Base-by-base conservation (phyloP, 2,329 filamentous ascomycete genomes). In the Penicillium sp. region DNA sequence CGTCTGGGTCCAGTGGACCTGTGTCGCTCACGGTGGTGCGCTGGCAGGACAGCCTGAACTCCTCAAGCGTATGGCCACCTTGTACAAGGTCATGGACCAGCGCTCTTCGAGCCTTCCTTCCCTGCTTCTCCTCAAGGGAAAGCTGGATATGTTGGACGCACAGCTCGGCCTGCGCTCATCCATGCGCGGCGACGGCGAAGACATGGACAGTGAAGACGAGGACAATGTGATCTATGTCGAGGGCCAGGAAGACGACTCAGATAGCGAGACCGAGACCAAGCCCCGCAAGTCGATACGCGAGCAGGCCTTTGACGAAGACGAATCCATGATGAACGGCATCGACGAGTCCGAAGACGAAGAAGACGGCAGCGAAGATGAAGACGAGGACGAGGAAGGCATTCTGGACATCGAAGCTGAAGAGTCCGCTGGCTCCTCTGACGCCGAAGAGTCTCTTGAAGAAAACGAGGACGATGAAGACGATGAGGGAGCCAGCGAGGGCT, bases 1-100 rank as follows among this genome's bases (percentile, higher is more conserved):
- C 82, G 84, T 88, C 15, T 99, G 94, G 92, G 88, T 97, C 41
- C 92, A 96, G 74, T 96, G 91, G 90, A 93, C 90, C 1, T 83
- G 96, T 49, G 85, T 96, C 31, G 87, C 89, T 1, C 94, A 99
- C 68, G 94, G 94, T 60, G 94, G 93, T 59, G 92, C 92, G 48
- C 80, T 99, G 46, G 90, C 92, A 10, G 87, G 87, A 29, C 90
- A 95, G 70, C 85, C 89, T n/a, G 87, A 92, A 58, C 80, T 96
- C 34, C 81, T 94, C 61, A 85, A 86, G 66, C 86, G 87, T 68
- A 82, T 99, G 54, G 81, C 83, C 44, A 86, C 88, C 38, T 79
- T 99, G 49, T 89, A 93, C 71, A 87, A 88, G 67, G 93, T 97
- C 16, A 83, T 97, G 54, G 87, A 91, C 57, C 90, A 95, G 74